Base-by-base conservation (phyloP, 2,329 filamentous ascomycete species). In the Paramyrothecium roridum region DNA sequence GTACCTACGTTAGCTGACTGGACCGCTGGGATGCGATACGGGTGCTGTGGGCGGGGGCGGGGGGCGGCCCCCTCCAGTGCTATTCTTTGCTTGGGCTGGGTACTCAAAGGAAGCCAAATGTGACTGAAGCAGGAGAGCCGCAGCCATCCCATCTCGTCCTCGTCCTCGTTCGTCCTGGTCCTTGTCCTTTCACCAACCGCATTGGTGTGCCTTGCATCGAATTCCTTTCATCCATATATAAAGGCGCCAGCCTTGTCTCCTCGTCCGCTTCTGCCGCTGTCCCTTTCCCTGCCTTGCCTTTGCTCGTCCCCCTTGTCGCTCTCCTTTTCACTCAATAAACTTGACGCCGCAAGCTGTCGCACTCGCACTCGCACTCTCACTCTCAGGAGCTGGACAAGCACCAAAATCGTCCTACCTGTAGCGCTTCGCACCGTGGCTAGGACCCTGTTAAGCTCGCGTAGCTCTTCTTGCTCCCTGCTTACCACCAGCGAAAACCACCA, bases 281-380 rank as follows among this genome's bases (percentile, higher is more conserved):
- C 37, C 37, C 37, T 37, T 37, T 30, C 26, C 26, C 37, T 43
- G 37, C 37, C 13, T 13, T 43, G 6, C n/a, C 37, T 17, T 43
- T n/a, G n/a, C n/a, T n/a, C n/a, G n/a, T n/a, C 33, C 75, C 85
- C 55, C 74, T 75, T 2, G 66, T 51, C 49, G 20, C n/a, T 22
- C n/a, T 37, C 17, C 50, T 52, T 43, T 16, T 12, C 20, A 13
- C n/a, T 50, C 23, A 45, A 45, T 13, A 20, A 23, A 26, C 48
- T 26, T 13, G 22, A 17, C 20, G 26, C n/a, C 22, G 21, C 48
- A 8, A n/a, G 19, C 19, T 13, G 19, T 17, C 20, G 13, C 13
- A n/a, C 46, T 4, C 4, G 12, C 46, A 22, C 4, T 20, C 7
- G 8, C 20, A 4, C 16, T 20, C 13, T 8, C 46, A 16, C 13